Base-by-base conservation (phyloP, 2,329 filamentous ascomycete species). In the Sclerotinia nivalis region DNA sequence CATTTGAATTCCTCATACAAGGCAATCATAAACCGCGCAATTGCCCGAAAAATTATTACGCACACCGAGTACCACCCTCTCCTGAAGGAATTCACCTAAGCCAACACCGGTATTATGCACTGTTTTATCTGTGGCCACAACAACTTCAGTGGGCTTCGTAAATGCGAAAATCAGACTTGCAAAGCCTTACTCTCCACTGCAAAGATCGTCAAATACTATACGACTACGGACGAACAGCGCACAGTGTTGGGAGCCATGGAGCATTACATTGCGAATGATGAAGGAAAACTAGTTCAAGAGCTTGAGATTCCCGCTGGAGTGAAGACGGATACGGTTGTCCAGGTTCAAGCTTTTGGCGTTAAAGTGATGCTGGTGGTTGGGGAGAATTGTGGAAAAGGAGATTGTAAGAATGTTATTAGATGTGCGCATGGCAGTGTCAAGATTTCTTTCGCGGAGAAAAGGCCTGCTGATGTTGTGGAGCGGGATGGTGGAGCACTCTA, bases 91-190 rank as follows among this genome's bases (percentile, higher is more conserved):
- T 13, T 43, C 40, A 15, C 13, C 13, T 43, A 43, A 15, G 40
- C 40, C 12, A 1, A 13, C 12, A 40, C 37, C 4, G 10, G 2
- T 40, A 40, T 40, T 2, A 40, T 37, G 31, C 1, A 0, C 1
- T 37, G 31, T 37, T 13, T 34, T 37, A 9, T 58, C 20, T 15
- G 6, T 37, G 31, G 1, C 12, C 0, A 0, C 6, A 15, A 12
- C 6, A 37, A n/a, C 0, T 8, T n/a, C 4, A 15, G 20, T 6
- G 0, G 0, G 2, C 10, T 0, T 37, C 0, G 1, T 15, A 0
- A 1, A 1, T 58, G 55, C 55, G 1, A 1, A n/a, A n/a, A 2
- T 7, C 0, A 2, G 0, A 40, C 20, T n/a, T 58, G 55, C 22
- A 1, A 9, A 9, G 55, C 55, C 4, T n/a, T 58, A 1, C 31